Conservation (phyloP, 176 grass and related monocot species). For the Cenchrus americanus region DNA sequence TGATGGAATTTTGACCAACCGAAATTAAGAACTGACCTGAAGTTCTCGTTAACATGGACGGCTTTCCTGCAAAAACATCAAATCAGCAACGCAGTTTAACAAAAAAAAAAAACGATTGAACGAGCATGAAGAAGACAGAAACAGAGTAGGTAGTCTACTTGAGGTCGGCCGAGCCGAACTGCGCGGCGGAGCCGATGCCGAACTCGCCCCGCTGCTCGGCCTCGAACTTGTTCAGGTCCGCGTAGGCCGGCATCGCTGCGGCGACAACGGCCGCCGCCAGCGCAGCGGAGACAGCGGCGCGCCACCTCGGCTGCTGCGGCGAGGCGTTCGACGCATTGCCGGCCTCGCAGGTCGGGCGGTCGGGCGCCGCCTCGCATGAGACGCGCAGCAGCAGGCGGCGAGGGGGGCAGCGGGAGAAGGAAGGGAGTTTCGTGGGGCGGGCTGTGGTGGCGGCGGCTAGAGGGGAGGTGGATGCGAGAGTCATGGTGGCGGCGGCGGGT, state of each 20-base stretch:
- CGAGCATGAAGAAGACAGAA: slow-evolving; percentile 4
- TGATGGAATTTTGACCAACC: not conserved
- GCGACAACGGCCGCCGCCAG: slow-evolving; percentile 61
- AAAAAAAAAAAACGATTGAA: not conserved
- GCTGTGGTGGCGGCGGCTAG: slow-evolving; percentile 16
- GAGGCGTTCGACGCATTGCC: slow-evolving; percentile 50
- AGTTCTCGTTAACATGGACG: slow-evolving; percentile 90
- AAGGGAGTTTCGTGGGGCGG: not conserved
- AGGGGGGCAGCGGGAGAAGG: not conserved
- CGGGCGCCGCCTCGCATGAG: slow-evolving; percentile 56
- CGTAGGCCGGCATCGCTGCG: slow-evolving; percentile 55
- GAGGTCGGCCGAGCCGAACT: slow-evolving; percentile 94
- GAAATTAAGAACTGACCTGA: slow-evolving; percentile 63
- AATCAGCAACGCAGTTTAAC: slow-evolving; percentile 19
- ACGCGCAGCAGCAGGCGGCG: slow-evolving; percentile 29
- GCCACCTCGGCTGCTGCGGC: slow-evolving; percentile 61
- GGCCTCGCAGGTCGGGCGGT: slow-evolving; percentile 1
- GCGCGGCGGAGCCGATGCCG: slow-evolving; percentile 89
- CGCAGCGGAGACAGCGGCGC: slow-evolving; percentile 63
- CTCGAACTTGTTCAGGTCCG: slow-evolving; percentile 90
- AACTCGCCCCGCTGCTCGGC: slow-evolving; percentile 88
- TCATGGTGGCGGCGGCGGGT: slow-evolving; percentile 46
- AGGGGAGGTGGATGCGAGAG: slow-evolving; percentile 55
- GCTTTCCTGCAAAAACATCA: slow-evolving; percentile 59
- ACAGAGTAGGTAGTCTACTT: slow-evolving; percentile 48